Base-by-base conservation (phyloP, 768 basidiomycete genomes). In the Auricularia auricula-judae region DNA sequence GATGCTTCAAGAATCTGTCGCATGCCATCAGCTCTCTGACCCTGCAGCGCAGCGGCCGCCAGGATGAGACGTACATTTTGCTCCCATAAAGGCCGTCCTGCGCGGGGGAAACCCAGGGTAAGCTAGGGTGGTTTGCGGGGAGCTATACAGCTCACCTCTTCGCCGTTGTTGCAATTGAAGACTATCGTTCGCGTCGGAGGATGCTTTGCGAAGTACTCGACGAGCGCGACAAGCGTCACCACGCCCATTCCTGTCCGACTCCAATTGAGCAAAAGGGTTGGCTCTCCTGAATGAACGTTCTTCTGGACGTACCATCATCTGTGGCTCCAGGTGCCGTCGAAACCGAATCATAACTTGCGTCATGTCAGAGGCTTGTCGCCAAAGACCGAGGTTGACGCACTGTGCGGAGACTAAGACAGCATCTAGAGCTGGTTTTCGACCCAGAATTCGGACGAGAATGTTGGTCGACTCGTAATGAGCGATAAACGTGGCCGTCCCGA, bases 81-180 rank as follows among this genome's bases (percentile, higher is more conserved):
- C 35, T 4, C 10, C 12, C 1, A 58, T 33, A 59, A 29, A 64
- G 35, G 23, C 36, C 35, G 36, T 59, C 47, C 54, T 42, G 39
- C 39, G 39, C 39, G 39, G 7, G 39, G 39, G 39, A 42, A 29
- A 29, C 29, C 29, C 29, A 29, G 29, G 29, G 29, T 42, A 14
- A 42, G 39, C 39, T 7, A 42, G 39, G 39, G 39, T 42, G 1
- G 12, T 14, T 1, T 14, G 39, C 7, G 12, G 39, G 39, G 39
- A 42, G 35, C 44, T 21, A 2, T 33, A 47, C 29, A 36, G 12
- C 39, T 7, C 12, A 84, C 69, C 39, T 93, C 91, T 70, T 93
- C 91, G 1, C 87, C 91, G 66, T 93, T 92, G 72, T 93, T 93
- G 72, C 91, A 81, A 69, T 92, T 90, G 77, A 93, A 91, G 3